Conservation (phyloP, 495 filamentous ascomycete genomes). For the Immersiella caudata region DNA sequence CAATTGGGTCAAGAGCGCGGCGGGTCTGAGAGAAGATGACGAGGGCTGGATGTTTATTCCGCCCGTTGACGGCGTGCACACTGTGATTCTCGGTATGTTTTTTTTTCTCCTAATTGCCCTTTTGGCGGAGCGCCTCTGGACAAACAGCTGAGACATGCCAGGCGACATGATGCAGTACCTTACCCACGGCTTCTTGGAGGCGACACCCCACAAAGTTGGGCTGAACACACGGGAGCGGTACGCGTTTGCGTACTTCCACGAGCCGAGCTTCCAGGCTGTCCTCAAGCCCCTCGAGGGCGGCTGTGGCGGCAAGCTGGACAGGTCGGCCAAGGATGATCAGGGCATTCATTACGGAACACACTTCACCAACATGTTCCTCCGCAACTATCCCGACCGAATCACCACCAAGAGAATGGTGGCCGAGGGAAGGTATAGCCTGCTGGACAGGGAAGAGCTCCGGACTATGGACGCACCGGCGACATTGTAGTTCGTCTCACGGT, state of each 20-base stretch:
- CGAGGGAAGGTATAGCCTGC: conserved; percentile 34
- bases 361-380: conserved; percentile 54
- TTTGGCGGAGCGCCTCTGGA: neutral
- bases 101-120: neutral
- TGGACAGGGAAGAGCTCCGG: conserved; percentile 31
- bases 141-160: conserved; percentile 17
- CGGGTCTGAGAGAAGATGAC: conserved; percentile 46
- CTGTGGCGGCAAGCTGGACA: conserved; percentile 24
- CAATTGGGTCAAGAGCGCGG: conserved; percentile 50
- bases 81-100: conserved; percentile 48
- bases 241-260: conserved; percentile 51
- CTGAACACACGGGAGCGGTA: conserved; percentile 49
- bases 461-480: conserved; percentile 29
- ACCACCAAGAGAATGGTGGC: conserved; percentile 42
- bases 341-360: conserved; percentile 52
- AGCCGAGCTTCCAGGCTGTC: conserved; percentile 50
- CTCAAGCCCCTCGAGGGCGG: conserved; percentile 39
- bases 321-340: conserved; percentile 16
- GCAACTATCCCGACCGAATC: conserved; percentile 51
- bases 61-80: conserved; percentile 41
- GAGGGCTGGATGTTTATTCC: conserved; percentile 49
- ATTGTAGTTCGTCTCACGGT: conserved; percentile 2
- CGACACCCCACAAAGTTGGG: conserved; percentile 52
- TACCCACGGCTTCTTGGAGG: conserved; percentile 42
- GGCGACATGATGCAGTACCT: conserved; percentile 55